Base-by-base conservation (phyloP, 495 filamentous ascomycete species). In the Neurospora sublineolata region DNA sequence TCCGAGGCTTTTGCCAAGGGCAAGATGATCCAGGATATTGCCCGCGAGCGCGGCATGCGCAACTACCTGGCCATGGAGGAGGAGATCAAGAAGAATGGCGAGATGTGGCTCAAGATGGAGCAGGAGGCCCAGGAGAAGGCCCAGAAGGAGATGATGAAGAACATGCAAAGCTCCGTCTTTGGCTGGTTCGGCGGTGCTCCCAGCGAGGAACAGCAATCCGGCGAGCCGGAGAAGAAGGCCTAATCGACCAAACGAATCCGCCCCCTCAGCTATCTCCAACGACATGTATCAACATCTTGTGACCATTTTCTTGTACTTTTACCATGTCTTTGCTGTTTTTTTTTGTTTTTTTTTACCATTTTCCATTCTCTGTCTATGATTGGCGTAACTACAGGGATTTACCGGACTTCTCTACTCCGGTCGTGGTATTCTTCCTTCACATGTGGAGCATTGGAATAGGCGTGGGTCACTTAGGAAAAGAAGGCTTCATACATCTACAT, bases 101-200 rank as follows among this genome's bases (percentile, higher is more conserved):
- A 93, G 83, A 92, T 93, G 81, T 96, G 94, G 93, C 84, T 98
- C 76, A 92, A 91, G 84, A 94, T 97, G 81, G 94, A 97, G 85
- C 91, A 89, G 46, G 89, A 88, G 44, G 87, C 91, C 73, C 89
- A 92, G 80, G 93, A 97, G 86, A 94, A 92, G 85, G 84, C 87
- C 71, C 89, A 90, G 74, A 91, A 96, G 74, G 93, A 97, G 82
- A 89, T 90, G 80, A 95, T 97, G 92, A 91, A 92, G 82, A 91
- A 85, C 76, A 97, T 88, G 84, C 86, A 84, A 78, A 80, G 80
- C 37, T 84, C 82, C 69, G 84, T 88, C 68, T 77, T 77, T 8
- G 80, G 80, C 70, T 86, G 84, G 82, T 87, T 88, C 74, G 75
- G 70, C 3, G 69, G 70, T 38, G 20, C 52, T 27, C 41, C 64